Conservation (phyloP, 2,329 filamentous ascomycete species). For the Diaporthe vaccinii region DNA sequence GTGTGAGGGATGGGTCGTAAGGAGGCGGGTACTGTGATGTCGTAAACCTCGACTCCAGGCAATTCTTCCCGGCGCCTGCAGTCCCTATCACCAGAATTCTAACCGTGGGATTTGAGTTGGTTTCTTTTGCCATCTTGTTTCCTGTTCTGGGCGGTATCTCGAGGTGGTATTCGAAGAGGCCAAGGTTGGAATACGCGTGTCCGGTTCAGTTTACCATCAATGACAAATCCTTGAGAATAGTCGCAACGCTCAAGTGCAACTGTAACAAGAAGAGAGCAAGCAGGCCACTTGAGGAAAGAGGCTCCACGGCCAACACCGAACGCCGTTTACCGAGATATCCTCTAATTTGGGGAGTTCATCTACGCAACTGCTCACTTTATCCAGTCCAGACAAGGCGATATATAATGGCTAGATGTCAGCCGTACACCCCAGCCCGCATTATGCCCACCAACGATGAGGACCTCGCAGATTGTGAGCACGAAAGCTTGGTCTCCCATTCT, state of each 20-base stretch:
- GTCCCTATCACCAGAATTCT: slow-evolving; percentile 48
- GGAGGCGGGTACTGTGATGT: slow-evolving; percentile 48
- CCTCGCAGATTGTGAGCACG: not conserved
- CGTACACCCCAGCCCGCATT: not conserved
- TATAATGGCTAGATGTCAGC: slow-evolving; percentile 12
- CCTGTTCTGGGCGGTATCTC: not conserved
- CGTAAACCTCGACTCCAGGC: slow-evolving; percentile 50
- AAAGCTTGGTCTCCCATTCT: not conserved
- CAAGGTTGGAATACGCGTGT: not conserved
- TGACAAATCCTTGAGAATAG: slow-evolving; percentile 14
- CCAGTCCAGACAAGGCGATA: slow-evolving; percentile 2
- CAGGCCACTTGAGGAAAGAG: not conserved
- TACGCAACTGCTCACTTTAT: slow-evolving; percentile 2
- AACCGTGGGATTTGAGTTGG: slow-evolving; percentile 43
- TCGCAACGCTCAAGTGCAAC: not conserved
- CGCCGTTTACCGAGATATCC: slow-evolving; percentile 16
- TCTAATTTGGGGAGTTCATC: slow-evolving; percentile 21
- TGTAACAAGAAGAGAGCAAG: slow-evolving; percentile 6
- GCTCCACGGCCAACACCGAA: slow-evolving; percentile 8
- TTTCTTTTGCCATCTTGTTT: slow-evolving; percentile 37
- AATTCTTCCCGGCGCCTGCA: slow-evolving; percentile 48
- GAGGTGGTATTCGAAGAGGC: slow-evolving; percentile 1
- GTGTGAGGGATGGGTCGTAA: slow-evolving; percentile 49
- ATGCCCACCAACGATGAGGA: not conserved
- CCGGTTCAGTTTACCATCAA: slow-evolving; percentile 3